These are phyloP conservation scores for Pontederia paniculata DNA, from an alignment of 176 grass and related monocot species.

Conservation along the genomic window DNA sequence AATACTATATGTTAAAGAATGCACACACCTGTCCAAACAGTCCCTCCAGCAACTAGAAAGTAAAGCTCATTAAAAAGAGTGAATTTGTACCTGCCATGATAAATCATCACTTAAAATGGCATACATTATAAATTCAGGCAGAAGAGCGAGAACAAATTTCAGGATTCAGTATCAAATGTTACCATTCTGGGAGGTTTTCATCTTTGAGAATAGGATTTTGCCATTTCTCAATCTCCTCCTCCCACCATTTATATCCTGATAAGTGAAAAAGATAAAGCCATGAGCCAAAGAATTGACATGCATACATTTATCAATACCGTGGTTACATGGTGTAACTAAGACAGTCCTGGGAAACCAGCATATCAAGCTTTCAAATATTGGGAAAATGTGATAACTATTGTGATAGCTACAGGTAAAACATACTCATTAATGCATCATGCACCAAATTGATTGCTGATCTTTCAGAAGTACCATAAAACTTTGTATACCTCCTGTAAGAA, in stretches of 20 bases:
- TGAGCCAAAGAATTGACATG: neutral
- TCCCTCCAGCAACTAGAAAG: constrained; percentile 92
- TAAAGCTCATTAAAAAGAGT: constrained; percentile 94
- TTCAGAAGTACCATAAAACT: constrained; percentile 83
- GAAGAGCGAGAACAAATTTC: neutral
- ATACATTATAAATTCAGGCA: neutral
- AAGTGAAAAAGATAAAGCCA: constrained; percentile 5
- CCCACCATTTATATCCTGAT: constrained; percentile 82
- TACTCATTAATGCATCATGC: constrained; percentile 89
- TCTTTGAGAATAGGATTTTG: constrained; percentile 59
- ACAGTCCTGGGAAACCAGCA: neutral
- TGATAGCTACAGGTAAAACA: constrained; percentile 7
- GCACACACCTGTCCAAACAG: constrained; percentile 87
- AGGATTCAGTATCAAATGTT: neutral
- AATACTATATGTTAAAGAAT: neutral
- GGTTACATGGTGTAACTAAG: neutral
- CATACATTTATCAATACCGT: neutral
- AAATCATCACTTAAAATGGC: neutral
- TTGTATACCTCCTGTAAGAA: constrained; percentile 90
- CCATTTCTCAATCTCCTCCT: constrained; percentile 77
- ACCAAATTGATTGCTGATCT: constrained; percentile 76
- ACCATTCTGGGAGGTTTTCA: constrained; percentile 82
- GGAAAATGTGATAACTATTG: neutral
- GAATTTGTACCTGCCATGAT: constrained; percentile 78
- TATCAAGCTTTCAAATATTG: neutral